Percentiles rank a stretch among this genome's conserved stretches.
These are phyloP conservation scores for Aspergillus conjunctus DNA, from an alignment of 495 filamentous ascomycete genomes.

Conservation along the genomic window DNA sequence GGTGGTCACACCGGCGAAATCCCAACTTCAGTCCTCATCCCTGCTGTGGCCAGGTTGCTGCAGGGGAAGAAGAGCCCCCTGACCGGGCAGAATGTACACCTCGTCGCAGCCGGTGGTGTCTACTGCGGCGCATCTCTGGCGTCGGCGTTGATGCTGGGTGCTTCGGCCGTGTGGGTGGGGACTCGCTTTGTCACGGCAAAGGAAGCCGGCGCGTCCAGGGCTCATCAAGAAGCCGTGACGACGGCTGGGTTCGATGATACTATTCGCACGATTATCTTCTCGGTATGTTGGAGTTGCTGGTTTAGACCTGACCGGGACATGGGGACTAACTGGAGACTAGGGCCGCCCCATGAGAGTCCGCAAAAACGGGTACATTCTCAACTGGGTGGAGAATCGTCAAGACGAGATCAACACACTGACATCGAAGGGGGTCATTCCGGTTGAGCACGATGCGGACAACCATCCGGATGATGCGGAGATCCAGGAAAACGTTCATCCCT, in stretches of 20 bases:
- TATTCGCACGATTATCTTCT: slow-evolving; percentile 95
- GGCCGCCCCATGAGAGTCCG: slow-evolving; percentile 91
- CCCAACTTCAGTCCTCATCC: slow-evolving; percentile 84
- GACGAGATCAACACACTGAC: slow-evolving; percentile 91
- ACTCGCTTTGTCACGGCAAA: slow-evolving; percentile 92
- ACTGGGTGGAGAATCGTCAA: slow-evolving; percentile 91
- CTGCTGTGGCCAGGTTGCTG: slow-evolving; percentile 79
- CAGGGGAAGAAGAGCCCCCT: slow-evolving; percentile 82
- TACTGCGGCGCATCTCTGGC: slow-evolving; percentile 90
- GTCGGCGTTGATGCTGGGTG: slow-evolving; percentile 88
- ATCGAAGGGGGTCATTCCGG: slow-evolving; percentile 82
- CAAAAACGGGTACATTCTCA: slow-evolving; percentile 85
- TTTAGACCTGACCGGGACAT: neutral
- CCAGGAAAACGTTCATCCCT: slow-evolving; percentile 88
- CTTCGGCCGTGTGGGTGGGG: slow-evolving; percentile 91
- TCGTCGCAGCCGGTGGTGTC: slow-evolving; percentile 91
- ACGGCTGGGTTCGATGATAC: slow-evolving; percentile 93
- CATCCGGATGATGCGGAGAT: slow-evolving; percentile 74
- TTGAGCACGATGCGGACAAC: slow-evolving; percentile 89
- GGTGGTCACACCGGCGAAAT: slow-evolving; percentile 90
- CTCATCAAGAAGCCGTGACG: slow-evolving; percentile 93
- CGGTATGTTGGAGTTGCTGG: slow-evolving; percentile 50
- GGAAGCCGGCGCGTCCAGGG: slow-evolving; percentile 88
- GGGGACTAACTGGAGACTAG: slow-evolving; percentile 35
- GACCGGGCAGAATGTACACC: slow-evolving; percentile 82